Conservation (phyloP, 768 basidiomycete species). For the Boletales sp. region DNA sequence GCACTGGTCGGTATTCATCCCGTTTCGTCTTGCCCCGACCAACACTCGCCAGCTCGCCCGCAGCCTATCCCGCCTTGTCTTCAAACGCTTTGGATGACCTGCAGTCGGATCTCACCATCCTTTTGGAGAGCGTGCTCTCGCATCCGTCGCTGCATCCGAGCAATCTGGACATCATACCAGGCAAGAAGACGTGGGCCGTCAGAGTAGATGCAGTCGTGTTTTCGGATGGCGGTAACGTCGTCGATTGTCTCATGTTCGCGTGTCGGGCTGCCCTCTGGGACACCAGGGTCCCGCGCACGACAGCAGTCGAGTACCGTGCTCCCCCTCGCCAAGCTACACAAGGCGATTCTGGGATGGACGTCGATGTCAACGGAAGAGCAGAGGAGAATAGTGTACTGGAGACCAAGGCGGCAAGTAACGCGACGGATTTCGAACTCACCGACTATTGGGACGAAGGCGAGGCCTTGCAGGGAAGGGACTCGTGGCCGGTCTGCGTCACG, state of each 20-base stretch:
- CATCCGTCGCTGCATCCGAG: constrained; percentile 63
- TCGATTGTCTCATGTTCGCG: constrained; percentile 78
- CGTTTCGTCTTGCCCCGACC: constrained; percentile 11
- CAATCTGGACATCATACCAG: constrained; percentile 58
- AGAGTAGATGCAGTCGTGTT: constrained; percentile 74
- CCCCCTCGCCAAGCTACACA: constrained; percentile 29
- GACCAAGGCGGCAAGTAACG: constrained; percentile 44
- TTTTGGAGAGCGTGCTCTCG: constrained; percentile 61
- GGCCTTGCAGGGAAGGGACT: constrained; percentile 53
- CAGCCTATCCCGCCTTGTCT: constrained; percentile 72
- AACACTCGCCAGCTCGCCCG: constrained; percentile 58
- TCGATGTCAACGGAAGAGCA: constrained; percentile 38
- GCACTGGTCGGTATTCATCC: constrained; percentile 59
- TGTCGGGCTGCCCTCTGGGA: constrained; percentile 79
- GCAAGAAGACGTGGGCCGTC: constrained; percentile 71
- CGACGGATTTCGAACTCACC: constrained; percentile 80
- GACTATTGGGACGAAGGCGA: constrained; percentile 90
- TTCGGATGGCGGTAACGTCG: constrained; percentile 69
- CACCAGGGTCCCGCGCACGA: constrained; percentile 73
- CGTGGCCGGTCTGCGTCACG: constrained; percentile 76
- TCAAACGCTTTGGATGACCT: constrained; percentile 68
- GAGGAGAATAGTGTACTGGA: constrained; percentile 48
- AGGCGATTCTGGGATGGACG: constrained; percentile 46
- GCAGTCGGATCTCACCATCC: constrained; percentile 64
- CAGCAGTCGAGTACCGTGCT: constrained; percentile 64